Evolutionary conservation across 2,329 filamentous ascomycete genomes (phyloP), one percentile per base, ranked within the genome.

Genomic region (Pseudocercospora cruenta): DNA sequence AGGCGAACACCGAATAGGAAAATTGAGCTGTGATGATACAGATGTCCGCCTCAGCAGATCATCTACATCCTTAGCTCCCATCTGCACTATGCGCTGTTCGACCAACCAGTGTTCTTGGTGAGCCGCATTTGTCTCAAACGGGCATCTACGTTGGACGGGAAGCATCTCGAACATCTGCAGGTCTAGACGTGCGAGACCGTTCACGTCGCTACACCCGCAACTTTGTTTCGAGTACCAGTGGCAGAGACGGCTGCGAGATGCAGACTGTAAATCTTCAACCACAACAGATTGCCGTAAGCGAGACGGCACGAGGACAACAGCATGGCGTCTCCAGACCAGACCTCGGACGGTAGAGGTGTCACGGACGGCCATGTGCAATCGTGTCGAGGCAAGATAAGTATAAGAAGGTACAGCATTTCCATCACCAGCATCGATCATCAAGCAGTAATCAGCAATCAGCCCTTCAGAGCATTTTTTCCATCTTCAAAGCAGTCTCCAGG

Each of bases 161-260:
- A 58, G 60, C 33, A 55, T 49, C 36, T 33, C 43, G 31, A 54
- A 21, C 53, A 22, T 26, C 53, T 62, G 59, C 64, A 59, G 16
- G 53, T 58, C 57, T 54, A 54, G 60, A 59, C 54, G 45, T 39
- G 14, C n/a, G 43, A 49, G 60, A 24, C 57, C 64, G 58, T 59
- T 59, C 60, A 54, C 53, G 60, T 21, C 24, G 31, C 55, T 55
- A 59, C 33, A 58, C 21, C 64, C 54, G 60, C 21, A 66, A 65
- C 58, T 66, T 24, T 59, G 54, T 63, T 31, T 12, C 31, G 45
- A 12, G 21, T 57, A 55, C 31, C 45, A 39, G 22, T 43, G 22
- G 28, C 43, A 36, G 47, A 47, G 31, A 47, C 31, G 60, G 19
- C 60, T 58, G 60, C 60, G 19, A 57, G 60, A 51, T 51, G 47